These are phyloP conservation scores for Cladochytrium replicatum DNA, from an alignment of 192 early-diverging fungal genomes.

Conservation along the genomic window DNA sequence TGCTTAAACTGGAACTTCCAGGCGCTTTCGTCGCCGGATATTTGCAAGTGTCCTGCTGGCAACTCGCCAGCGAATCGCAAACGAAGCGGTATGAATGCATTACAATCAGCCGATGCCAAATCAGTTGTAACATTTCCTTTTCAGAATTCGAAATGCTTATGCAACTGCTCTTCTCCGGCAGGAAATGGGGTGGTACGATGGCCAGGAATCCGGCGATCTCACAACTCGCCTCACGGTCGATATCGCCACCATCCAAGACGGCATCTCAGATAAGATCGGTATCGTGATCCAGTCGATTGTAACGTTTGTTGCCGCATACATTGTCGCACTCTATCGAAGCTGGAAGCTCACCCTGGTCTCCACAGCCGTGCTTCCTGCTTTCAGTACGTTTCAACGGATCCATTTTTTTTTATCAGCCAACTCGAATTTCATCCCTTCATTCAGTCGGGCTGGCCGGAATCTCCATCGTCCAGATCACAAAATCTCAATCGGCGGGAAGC, in stretches of 20 bases:
- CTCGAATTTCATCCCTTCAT: slow-evolving; percentile 67
- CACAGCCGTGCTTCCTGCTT: slow-evolving; percentile 34
- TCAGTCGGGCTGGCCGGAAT: slow-evolving; percentile 47
- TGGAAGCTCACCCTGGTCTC: slow-evolving; percentile 8
- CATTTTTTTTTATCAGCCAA: slow-evolving; percentile 70
- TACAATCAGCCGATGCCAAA: slow-evolving; percentile 3
- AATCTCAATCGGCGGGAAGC: slow-evolving; percentile 38
- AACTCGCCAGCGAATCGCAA: slow-evolving; percentile 25
- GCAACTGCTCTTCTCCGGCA: slow-evolving; percentile 24
- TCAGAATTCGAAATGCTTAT: slow-evolving; percentile 24
- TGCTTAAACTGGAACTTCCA: too few relatives aligned
- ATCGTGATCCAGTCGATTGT: slow-evolving; percentile 22
- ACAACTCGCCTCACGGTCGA: slow-evolving; percentile 37
- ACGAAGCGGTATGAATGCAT: slow-evolving; percentile 8
- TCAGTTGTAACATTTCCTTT: slow-evolving; percentile 8
- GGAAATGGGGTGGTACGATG: slow-evolving; percentile 39
- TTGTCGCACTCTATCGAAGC: neutral
- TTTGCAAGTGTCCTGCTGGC: slow-evolving; percentile 23
- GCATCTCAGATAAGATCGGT: slow-evolving; percentile 44
- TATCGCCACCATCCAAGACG: slow-evolving; percentile 36
- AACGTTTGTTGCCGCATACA: neutral
- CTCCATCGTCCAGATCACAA: slow-evolving; percentile 40
- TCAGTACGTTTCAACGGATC: slow-evolving; percentile 63
- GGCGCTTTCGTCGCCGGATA: slow-evolving; percentile 18
- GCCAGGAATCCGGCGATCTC: slow-evolving; percentile 31